A percentile compares a stretch with the other conserved stretches of the same genome.
Conservation (phyloP, 257 asterid species). For the Ligustrum vulgare region DNA sequence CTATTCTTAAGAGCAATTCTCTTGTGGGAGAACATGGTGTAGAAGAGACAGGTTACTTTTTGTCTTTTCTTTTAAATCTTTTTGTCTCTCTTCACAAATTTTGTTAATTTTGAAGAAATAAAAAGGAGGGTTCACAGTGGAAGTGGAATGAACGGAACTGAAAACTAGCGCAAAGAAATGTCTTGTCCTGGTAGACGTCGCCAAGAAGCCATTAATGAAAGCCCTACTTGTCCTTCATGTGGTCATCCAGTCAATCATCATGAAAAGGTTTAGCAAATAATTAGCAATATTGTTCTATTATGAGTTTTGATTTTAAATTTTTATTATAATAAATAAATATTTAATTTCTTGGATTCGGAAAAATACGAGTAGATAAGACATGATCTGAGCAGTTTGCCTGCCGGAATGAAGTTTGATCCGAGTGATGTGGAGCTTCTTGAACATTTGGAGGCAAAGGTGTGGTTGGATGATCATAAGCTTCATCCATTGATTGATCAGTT, state of each 20-base stretch:
- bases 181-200: conserved; percentile 25
- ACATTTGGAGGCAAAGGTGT: conserved; percentile 51
- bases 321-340: background rate
- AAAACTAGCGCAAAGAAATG: conserved; percentile 23
- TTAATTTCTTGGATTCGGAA: background rate
- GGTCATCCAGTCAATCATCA: conserved; percentile 34
- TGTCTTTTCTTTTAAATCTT: conserved; percentile 27
- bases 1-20: conserved; percentile 35
- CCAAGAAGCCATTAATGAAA: conserved; percentile 7
- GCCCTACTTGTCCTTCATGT: conserved; percentile 45
- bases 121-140: background rate
- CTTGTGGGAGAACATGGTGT: conserved; percentile 31
- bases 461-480: conserved; percentile 37
- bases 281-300: background rate
- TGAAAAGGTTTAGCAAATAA: conserved; percentile 31
- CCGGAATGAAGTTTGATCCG: conserved; percentile 56
- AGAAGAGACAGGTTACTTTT: conserved; percentile 36
- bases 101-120: conserved; percentile 24
- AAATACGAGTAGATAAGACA: conserved; percentile 32
- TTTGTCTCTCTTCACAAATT: conserved; percentile 21
- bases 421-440: conserved; percentile 48
- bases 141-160: conserved; percentile 22
- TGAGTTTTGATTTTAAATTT: background rate
- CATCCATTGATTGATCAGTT: conserved; percentile 50
- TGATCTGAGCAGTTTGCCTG: conserved; percentile 46